Evolutionary conservation across 441 rosid genomes (phyloP).

Genomic region (Omphalea diandra): DNA sequence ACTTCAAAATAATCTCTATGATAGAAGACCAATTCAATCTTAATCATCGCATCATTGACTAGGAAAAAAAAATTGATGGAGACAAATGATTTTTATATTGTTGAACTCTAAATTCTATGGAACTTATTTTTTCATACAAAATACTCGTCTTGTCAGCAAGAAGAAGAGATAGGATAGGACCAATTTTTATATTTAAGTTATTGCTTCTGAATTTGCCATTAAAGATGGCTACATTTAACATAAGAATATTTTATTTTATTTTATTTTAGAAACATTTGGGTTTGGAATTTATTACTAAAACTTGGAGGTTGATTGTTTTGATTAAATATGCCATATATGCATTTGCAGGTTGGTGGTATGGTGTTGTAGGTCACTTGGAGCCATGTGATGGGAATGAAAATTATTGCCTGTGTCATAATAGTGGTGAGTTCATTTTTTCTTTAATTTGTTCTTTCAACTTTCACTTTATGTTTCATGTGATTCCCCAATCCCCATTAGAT

Average conservation of each 20-base stretch:
- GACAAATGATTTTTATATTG: constrained; percentile 4
- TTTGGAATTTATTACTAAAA: neutral
- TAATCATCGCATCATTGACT: constrained; percentile 14
- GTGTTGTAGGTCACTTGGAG: constrained; percentile 86
- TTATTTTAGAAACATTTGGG: neutral
- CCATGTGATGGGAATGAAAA: constrained; percentile 68
- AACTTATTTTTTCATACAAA: neutral
- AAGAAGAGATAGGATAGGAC: constrained; percentile 19
- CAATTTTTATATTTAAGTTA: neutral
- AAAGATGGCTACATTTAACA: neutral
- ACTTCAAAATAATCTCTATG: neutral
- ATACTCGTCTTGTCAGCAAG: constrained; percentile 12
- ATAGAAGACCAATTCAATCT: constrained; percentile 18
- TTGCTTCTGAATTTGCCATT: neutral
- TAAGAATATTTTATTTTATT: neutral
- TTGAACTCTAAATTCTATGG: constrained; percentile 1
- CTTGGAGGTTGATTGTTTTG: constrained; percentile 8
- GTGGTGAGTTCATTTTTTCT: constrained; percentile 47
- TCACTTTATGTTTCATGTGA: constrained; percentile 13
- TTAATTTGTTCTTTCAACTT: neutral
- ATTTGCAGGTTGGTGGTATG: constrained; percentile 97
- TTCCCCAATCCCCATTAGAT: constrained; percentile 21
- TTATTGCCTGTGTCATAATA: constrained; percentile 63
- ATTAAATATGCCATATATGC: constrained; percentile 12
- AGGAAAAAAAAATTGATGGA: constrained; percentile 1